Conservation (phyloP, 2,329 filamentous ascomycete species). For the Neofusicoccum sp. region DNA sequence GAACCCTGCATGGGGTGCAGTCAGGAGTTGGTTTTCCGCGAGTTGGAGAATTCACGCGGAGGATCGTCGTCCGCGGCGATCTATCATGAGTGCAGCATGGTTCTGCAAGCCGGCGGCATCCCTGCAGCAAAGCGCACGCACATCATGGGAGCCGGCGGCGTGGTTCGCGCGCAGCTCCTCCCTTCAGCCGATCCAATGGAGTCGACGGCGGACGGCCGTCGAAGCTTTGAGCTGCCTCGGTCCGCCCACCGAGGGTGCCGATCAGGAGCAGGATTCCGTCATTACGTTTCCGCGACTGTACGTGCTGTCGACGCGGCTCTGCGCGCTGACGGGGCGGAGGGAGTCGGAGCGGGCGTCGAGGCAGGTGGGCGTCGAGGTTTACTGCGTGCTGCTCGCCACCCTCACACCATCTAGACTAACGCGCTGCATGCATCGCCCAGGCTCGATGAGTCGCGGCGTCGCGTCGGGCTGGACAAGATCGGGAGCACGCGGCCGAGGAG, state of each 20-base stretch:
- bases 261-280: background rate
- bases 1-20: background rate
- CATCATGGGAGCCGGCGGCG: background rate
- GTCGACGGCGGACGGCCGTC: background rate
- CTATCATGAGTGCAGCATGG: background rate
- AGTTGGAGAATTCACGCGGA: background rate
- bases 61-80: background rate
- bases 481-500: background rate
- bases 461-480: background rate
- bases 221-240: background rate
- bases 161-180: background rate
- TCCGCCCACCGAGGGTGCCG: background rate
- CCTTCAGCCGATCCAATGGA: constrained; percentile 2
- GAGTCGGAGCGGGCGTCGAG: background rate
- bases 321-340: background rate
- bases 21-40: background rate
- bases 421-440: background rate
- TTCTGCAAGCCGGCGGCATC: background rate
- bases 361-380: background rate
- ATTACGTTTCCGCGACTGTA: constrained; percentile 2
- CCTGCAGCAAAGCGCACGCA: background rate
- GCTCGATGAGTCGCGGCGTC: background rate
- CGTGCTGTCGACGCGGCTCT: background rate
- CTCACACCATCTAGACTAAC: background rate
- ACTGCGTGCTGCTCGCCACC: background rate